Conservation (phyloP, 495 filamentous ascomycete genomes). For the Trichocladium antarcticum region DNA sequence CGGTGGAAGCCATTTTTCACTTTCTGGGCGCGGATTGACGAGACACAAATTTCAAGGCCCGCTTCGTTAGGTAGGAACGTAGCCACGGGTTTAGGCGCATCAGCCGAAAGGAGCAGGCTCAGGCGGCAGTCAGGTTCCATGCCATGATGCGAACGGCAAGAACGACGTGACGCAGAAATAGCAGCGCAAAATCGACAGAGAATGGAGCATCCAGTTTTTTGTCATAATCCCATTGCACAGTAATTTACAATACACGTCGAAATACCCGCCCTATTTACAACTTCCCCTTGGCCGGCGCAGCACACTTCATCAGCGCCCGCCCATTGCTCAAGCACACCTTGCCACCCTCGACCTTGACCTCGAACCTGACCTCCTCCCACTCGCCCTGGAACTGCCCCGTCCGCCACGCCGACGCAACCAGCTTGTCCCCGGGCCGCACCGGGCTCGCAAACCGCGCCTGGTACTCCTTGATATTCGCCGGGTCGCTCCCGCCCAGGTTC, state of each 20-base stretch:
- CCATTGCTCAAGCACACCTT: conserved; percentile 80
- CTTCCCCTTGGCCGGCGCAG: conserved; percentile 47
- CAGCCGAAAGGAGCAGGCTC: background rate
- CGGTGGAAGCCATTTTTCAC: conserved; percentile 11
- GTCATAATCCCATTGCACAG: background rate
- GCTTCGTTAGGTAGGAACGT: background rate
- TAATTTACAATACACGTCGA: background rate
- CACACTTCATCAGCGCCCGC: conserved; percentile 61
- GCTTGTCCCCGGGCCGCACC: conserved; percentile 64
- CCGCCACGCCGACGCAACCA: conserved; percentile 53
- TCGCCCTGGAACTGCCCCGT: conserved; percentile 55
- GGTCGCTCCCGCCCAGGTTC: conserved; percentile 61
- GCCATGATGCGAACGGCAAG: too few species aligned
- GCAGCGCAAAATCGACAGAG: background rate
- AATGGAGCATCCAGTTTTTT: background rate
- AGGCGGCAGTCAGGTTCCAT: background rate
- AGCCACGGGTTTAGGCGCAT: background rate
- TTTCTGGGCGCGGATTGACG: background rate
- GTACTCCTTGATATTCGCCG: conserved; percentile 70
- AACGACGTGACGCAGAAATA: too few species aligned
- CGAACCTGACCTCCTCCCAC: conserved; percentile 73
- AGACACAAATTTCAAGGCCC: background rate
- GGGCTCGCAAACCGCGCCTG: conserved; percentile 80
- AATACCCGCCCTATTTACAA: conserved; percentile 34
- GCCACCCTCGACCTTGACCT: conserved; percentile 56